Evolutionary conservation across 441 rosid species (phyloP), one percentile per base, ranked within the genome.

Genomic region (Populus hybrid): DNA sequence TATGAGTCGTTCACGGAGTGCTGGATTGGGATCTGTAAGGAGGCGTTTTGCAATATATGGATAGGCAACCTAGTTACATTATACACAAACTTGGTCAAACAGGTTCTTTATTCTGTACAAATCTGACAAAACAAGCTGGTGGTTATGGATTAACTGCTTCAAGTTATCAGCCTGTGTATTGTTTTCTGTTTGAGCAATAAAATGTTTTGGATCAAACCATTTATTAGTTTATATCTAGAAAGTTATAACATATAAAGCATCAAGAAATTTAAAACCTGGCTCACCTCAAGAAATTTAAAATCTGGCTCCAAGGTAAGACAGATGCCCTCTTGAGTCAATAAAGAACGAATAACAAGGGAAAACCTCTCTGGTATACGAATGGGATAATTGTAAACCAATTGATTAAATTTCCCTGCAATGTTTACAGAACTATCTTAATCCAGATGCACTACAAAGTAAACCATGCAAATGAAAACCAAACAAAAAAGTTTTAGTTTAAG

Each of bases 1-100:
- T 86, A 95, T 88, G 72, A 95, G 90, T 70, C 96, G 98, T 79
- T 95, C 94, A 5, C 98, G 92, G 53, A 95, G 97, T 79, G 99
- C 98, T 32, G 97, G 99, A 85, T 95, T 88, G 72, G 99, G 99
- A 81, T 95, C 99, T 40, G 99, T 93, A 71, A 95, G 85, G 68
- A 95, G 92, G 69, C 99, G 97, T 88, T 95, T 95, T 38, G 98
- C 99, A 78, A 93, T 89, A 83, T 93, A 95, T 77, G 99, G 99
- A 85, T 95, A 95, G 59, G 99, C 99, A 83, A 95, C 99, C 99
- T 95, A 82, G 72, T 59, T 50, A 35, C 72, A 69, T 26, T n/a
- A 67, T 46, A 61, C 50, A 40, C 70, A 61, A 32, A n/a, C 53
- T 81, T 70, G 66, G 57, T n/a, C 1, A 28, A 77, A 67, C 18